Evolutionary conservation across 495 filamentous ascomycete genomes (phyloP), one percentile per base, ranked within the genome.

Genomic region (Staphylotrichum tortipilum): DNA sequence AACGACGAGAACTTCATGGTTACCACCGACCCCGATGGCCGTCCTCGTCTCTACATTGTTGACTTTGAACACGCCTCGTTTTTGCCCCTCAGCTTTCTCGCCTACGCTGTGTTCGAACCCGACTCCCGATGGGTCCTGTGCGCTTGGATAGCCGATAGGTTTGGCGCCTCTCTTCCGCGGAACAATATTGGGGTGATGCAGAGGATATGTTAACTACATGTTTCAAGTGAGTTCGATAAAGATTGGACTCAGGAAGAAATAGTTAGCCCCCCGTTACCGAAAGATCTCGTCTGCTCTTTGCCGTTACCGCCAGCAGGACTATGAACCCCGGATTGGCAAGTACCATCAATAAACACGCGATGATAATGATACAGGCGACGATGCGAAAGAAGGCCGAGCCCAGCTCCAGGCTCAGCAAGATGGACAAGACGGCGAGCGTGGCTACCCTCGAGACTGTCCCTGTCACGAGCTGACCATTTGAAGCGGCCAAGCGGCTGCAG

Each of bases 11-110:
- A 48, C 34, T 48, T 38, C 35, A 38, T 48, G 45, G 19, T 48
- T 24, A 15, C 23, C 45, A 48, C 34, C 17, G 33, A 22, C 8
- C 42, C 33, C 34, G 34, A 48, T 18, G 45, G 45, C 36, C 45
- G 33, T 3, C 45, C 36, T 46, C 44, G 44, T 36, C 45, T 48
- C 24, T 38, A 48, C 28, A 39, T 48, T 37, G 15, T 48, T 21
- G 45, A 48, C 23, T 48, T 48, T 22, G 45, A 48, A 48, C 45
- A 48, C 35, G 21, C 45, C 45, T 48, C 45, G 22, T 48, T 48
- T 21, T 17, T 48, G 5, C 45, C 45, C 9, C 34, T 39, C 45
- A 39, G 36, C 34, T 48, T 48, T 5, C 34, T 48, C 23, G 6
- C 45, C 31, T 48, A 29, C 45, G 45, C 22, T 14, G 34, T 39